phyloP scores from a whole-genome alignment of 2,329 filamentous ascomycete species.

The Ascosphaera pollenicola region DNA sequence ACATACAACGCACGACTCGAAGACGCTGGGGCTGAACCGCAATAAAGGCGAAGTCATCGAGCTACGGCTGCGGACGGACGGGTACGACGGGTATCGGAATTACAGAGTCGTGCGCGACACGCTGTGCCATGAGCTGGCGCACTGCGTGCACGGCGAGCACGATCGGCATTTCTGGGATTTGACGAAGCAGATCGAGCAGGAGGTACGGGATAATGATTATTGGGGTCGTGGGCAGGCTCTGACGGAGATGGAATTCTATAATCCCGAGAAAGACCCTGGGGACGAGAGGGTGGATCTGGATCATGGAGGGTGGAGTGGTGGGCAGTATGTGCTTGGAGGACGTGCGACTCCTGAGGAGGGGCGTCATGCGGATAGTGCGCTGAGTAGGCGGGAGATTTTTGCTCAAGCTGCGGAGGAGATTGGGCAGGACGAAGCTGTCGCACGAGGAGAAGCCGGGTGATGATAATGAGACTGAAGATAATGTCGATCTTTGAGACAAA shows the following conservation, averaged over 20 bases:
- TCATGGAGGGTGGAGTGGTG: slow-evolving; percentile 56
- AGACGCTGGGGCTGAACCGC: slow-evolving; percentile 67
- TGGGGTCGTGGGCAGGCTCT: slow-evolving; percentile 50
- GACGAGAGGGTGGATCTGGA: slow-evolving; percentile 33
- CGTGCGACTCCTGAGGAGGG: slow-evolving; percentile 16
- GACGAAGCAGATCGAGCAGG: slow-evolving; percentile 65
- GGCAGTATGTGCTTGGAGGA: slow-evolving; percentile 50
- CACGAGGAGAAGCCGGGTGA: slow-evolving; percentile 9
- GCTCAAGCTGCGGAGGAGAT: slow-evolving; percentile 46
- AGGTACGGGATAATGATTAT: slow-evolving; percentile 68
- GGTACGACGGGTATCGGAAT: slow-evolving; percentile 79
- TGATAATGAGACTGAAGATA: slow-evolving; percentile 3
- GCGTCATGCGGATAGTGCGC: slow-evolving; percentile 14
- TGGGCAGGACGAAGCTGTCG: slow-evolving; percentile 28
- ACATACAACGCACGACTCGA: slow-evolving; percentile 62
- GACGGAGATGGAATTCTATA: slow-evolving; percentile 36
- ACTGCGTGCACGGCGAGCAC: slow-evolving; percentile 72
- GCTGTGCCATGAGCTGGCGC: slow-evolving; percentile 82
- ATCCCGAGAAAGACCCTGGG: slow-evolving; percentile 25
- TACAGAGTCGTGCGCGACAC: slow-evolving; percentile 83
- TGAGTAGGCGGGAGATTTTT: slow-evolving; percentile 52
- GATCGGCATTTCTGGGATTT: slow-evolving; percentile 78
- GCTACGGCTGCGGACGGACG: slow-evolving; percentile 73
- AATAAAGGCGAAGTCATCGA: slow-evolving; percentile 83
- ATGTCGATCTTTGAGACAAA: too few species aligned